Base-by-base conservation (phyloP, 2,329 filamentous ascomycete genomes). In the Aspergillus persii region DNA sequence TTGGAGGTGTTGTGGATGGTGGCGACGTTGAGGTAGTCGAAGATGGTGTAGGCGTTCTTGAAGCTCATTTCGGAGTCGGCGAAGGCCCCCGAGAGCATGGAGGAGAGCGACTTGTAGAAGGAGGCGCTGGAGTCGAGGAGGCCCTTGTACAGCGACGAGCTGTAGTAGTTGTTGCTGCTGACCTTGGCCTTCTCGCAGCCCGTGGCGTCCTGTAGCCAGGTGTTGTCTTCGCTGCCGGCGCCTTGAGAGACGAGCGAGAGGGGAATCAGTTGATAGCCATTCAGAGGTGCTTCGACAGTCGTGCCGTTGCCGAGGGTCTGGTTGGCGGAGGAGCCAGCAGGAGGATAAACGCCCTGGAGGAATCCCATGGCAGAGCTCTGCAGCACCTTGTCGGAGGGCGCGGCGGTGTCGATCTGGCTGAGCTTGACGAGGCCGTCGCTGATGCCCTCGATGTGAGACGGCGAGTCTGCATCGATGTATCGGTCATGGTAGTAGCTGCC, bases 321-420 rank as follows among this genome's bases (percentile, higher is more conserved):
- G 39, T 81, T 76, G 8, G 82, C 80, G 1, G 78, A 71, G 5
- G 76, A 71, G 2, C 86, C 86, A 1, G 88, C 85, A 1, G 93
- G 91, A 8, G 93, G 93, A 72, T 96, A 97, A 23, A 97, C 81
- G 31, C 87, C 92, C 77, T 96, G 93, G 31, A 94, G 78, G 79
- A 96, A 96, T 33, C 86, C 89, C 50, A 84, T 81, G 59, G 91
- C 91, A 2, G 91, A 94, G 76, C 85, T 90, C 73, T 93, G 89
- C 31, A 97, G 83, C 18, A 96, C 91, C 48, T 82, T 83, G 74
- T 96, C 90, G 56, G 84, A 77, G 0, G 93, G 91, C 0, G 92
- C 84, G 12, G 86, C 87, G 56, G 91, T 86, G 57, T 80, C 82
- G 65, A 97, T 79, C 78, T 96, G 91, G 2, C 83, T 83, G 23